Evolutionary conservation across 441 rosid species (phyloP).

Genomic region (Euphorbia celastroides): DNA sequence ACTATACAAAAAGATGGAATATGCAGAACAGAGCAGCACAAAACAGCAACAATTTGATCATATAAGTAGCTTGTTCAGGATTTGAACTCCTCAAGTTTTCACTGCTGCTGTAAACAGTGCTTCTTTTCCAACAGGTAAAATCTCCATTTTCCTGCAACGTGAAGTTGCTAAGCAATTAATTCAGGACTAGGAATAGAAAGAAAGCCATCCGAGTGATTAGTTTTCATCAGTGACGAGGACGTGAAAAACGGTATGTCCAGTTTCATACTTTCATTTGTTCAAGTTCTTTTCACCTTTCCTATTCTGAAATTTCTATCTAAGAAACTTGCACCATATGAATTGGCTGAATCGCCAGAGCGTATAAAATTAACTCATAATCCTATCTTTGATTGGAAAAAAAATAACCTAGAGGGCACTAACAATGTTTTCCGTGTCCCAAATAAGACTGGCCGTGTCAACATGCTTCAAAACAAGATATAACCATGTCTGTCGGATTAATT

Average conservation of each 20-base stretch:
- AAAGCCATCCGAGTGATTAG: slow-evolving; percentile 11
- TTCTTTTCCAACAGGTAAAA: slow-evolving; percentile 59
- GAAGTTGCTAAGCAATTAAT: slow-evolving; percentile 3
- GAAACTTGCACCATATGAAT: not conserved
- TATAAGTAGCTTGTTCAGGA: slow-evolving; percentile 2
- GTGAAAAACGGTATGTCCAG: not conserved
- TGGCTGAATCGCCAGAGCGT: no score
- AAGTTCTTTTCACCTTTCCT: not conserved
- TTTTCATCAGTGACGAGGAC: not conserved
- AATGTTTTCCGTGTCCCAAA: not conserved
- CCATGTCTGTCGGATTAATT: no score
- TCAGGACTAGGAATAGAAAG: slow-evolving; percentile 20
- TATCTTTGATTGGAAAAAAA: no score
- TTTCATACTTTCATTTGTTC: not conserved
- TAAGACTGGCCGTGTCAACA: not conserved
- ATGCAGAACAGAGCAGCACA: slow-evolving; percentile 1
- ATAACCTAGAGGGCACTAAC: not conserved
- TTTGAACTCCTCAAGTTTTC: slow-evolving; percentile 17
- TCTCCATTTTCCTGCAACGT: slow-evolving; percentile 52
- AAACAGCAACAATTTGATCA: not conserved
- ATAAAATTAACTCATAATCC: no score
- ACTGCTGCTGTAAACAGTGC: slow-evolving; percentile 62
- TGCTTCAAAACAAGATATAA: no score
- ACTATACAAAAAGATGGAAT: not conserved
- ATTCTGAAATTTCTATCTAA: no score